Base-by-base conservation (phyloP, 2,329 filamentous ascomycete species). In the Nothophaeocryptopus gaeumannii region DNA sequence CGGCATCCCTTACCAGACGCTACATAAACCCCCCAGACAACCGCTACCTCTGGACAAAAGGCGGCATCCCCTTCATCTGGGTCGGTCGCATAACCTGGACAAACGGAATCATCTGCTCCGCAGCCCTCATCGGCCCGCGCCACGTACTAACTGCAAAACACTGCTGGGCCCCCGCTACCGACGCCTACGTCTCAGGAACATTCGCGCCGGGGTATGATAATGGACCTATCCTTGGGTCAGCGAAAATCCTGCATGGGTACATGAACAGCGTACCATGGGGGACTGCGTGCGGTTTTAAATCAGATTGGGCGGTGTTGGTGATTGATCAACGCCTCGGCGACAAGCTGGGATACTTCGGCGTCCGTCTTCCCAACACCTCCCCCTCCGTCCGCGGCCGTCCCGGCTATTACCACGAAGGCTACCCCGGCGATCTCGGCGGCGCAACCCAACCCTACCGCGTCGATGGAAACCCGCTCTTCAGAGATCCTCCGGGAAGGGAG, bases 71-170 rank as follows among this genome's bases (percentile, higher is more conserved):
- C 2, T 45, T 45, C 33, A 45, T 36, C 14, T 16, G 32, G 13
- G 42, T 45, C 15, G 42, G 42, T 5, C 35, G 37, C 29, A 16
- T 45, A 12, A 33, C 35, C 14, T 45, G 42, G 42, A 36, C 42
- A 20, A 45, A 45, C 26, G 42, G 42, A 30, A 14, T 45, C 10
- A 41, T 42, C 30, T 41, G 45, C 32, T 52, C 50, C 8, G 50
- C 38, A 33, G 39, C 50, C 5, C 43, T 52, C 29, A 40, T 52
- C 12, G 50, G 50, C 1, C 50, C 50, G 3, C 44, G 50, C 7
- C 50, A 52, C 39, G 33, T 52, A 12, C 30, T 52, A 10, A 52
- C 50, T 1, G 50, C 50, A n/a, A 47, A 52, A 34, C 50, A 52
- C 34, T 52, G 50, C 34, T 40, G 43, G 32, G 32, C 30, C 15